Base-by-base conservation (phyloP, 805 yeast genomes). In the Candida krabiensis region DNA sequence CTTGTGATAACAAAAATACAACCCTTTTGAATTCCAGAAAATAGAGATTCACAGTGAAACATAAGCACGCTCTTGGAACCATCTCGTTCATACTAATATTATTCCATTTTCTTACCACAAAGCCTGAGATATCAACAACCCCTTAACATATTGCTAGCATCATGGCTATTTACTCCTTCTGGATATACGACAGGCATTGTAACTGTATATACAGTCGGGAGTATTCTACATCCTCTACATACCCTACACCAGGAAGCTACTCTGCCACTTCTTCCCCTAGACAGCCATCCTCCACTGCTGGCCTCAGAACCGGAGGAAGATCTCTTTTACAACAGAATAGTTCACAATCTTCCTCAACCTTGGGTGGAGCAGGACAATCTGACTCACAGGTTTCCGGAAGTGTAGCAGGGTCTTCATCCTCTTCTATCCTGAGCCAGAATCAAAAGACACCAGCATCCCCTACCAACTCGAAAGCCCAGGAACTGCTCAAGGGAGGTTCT, bases 131-230 rank as follows among this genome's bases (percentile, higher is more conserved):
- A n/a, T n/a, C n/a, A n/a, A n/a, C n/a, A n/a, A n/a, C n/a, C n/a
- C n/a, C n/a, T n/a, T n/a, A n/a, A n/a, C n/a, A n/a, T n/a, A n/a
- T n/a, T n/a, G n/a, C n/a, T n/a, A n/a, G n/a, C n/a, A 35, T 11
- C 31, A 79, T 79, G 86, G 76, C 85, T 27, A 79, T 89, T 31
- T 82, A 83, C 65, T 86, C 96, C 9, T 84, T 90, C 56, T 86
- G 89, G 86, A 77, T 91, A 38, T 91, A 84, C 58, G 97, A 91
- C 60, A 75, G 93, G 58, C 97, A 91, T 64, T 86, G 97, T 51
- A 81, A 84, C 46, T 90, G 98, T 61, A 79, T 91, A 14, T 91
- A 78, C 63, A 77, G 77, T 46, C 69, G 95, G 37, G 95, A 86
- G 58, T 90, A 83, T 29, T 38, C 49, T n/a, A 35, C 46, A 7